Evolutionary conservation across 2,329 filamentous ascomycete genomes (phyloP).

Genomic region (Raffaelea ambrosiae): DNA sequence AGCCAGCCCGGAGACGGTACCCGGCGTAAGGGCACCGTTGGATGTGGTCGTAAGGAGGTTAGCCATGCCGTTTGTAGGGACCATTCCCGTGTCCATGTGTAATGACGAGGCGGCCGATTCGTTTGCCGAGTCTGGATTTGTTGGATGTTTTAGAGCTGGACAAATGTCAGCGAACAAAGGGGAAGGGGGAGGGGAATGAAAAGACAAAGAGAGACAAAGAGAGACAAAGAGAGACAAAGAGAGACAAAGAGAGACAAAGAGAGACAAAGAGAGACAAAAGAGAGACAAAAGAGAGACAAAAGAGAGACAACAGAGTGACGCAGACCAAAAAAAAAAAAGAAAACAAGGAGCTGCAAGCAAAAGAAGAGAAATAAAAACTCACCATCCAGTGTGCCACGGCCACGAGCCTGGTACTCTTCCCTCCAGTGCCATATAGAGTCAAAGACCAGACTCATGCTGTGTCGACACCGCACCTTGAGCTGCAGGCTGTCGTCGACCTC

Average conservation of each 20-base stretch:
- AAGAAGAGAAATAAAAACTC: slow-evolving; percentile 25
- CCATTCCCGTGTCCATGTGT: slow-evolving; percentile 52
- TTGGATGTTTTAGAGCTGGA: slow-evolving; percentile 71
- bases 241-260: not conserved
- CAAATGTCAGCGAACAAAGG: not conserved
- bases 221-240: not conserved
- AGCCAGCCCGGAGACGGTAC: slow-evolving; percentile 34
- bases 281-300: no score
- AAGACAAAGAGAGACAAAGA: not conserved
- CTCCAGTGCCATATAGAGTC: slow-evolving; percentile 83
- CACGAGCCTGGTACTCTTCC: slow-evolving; percentile 66
- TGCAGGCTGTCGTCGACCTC: slow-evolving; percentile 63
- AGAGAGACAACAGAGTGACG: not conserved
- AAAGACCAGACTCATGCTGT: slow-evolving; percentile 79
- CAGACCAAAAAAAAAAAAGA: not conserved
- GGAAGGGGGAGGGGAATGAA: not conserved
- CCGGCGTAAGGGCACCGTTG: slow-evolving; percentile 46
- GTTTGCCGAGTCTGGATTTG: slow-evolving; percentile 70
- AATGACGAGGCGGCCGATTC: slow-evolving; percentile 64
- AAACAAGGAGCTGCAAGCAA: not conserved
- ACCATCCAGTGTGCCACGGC: slow-evolving; percentile 64
- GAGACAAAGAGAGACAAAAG: not conserved
- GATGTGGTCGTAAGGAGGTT: slow-evolving; percentile 35
- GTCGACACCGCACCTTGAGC: slow-evolving; percentile 72
- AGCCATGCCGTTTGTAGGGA: slow-evolving; percentile 36